phyloP scores from a whole-genome alignment of 257 asterid genomes.

The Solanum pinnatisectum region DNA sequence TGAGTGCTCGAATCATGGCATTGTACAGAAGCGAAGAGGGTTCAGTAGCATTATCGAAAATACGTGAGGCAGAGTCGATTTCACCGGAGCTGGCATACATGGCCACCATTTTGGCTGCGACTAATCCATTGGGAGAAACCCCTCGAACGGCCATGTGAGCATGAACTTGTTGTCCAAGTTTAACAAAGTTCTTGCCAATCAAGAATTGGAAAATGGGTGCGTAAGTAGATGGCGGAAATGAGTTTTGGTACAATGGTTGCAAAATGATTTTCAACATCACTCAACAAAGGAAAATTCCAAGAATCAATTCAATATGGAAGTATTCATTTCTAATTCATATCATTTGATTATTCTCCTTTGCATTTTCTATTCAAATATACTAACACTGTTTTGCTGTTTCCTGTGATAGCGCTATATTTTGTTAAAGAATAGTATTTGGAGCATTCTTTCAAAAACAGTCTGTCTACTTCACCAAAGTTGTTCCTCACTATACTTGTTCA shows the following conservation, averaged over 20 bases:
- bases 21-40: constrained; percentile 50
- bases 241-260: constrained; percentile 26
- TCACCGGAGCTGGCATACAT: constrained; percentile 92
- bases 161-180: constrained; percentile 64
- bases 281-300: not conserved
- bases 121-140: constrained; percentile 32
- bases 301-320: not conserved
- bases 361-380: too few relatives aligned
- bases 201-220: constrained; percentile 51
- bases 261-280: constrained; percentile 28
- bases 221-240: constrained; percentile 31
- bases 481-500: too few relatives aligned
- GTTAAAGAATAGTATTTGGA: too few relatives aligned
- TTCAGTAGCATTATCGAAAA: constrained; percentile 27
- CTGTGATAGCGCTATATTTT: too few relatives aligned
- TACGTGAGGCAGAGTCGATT: constrained; percentile 39
- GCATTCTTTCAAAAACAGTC: too few relatives aligned
- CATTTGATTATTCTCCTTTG: too few relatives aligned
- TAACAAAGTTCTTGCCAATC: constrained; percentile 51
- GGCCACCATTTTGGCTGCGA: constrained; percentile 85
- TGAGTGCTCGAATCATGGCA: constrained; percentile 64
- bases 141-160: constrained; percentile 55
- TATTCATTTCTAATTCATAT: not conserved
- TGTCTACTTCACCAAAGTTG: too few relatives aligned
- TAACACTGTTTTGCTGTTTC: too few relatives aligned